Evolutionary conservation across 179 eudicot genomes (phyloP).

Genomic region (Nepenthes alata): DNA sequence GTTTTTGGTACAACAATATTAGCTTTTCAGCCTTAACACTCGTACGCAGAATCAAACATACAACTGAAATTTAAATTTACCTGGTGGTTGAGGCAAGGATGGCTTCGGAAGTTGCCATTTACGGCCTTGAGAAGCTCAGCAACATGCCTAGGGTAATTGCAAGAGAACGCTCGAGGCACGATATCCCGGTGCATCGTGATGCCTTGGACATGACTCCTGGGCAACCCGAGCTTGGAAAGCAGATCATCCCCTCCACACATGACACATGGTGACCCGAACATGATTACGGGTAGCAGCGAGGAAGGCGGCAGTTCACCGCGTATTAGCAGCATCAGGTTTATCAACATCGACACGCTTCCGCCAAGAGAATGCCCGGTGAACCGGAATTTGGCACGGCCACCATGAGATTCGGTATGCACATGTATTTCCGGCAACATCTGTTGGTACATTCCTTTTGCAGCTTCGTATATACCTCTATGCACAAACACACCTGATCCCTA

Average conservation of each 20-base stretch:
- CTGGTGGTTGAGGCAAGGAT: constrained; percentile 75
- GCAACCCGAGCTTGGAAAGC: constrained; percentile 56
- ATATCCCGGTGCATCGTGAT: constrained; percentile 90
- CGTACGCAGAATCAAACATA: too few species aligned
- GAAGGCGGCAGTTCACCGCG: constrained; percentile 71
- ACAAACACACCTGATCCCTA: constrained; percentile 80
- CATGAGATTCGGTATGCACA: constrained; percentile 48
- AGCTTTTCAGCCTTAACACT: too few species aligned
- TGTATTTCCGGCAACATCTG: constrained; percentile 86
- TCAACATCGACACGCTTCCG: constrained; percentile 72
- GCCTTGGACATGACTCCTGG: constrained; percentile 68
- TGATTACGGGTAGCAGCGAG: constrained; percentile 81
- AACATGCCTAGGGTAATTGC: constrained; percentile 83
- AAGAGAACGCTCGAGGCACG: constrained; percentile 96
- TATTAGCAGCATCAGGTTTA: constrained; percentile 77
- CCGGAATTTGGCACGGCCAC: constrained; percentile 65
- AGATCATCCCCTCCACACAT: constrained; percentile 94
- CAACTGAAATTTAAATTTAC: constrained; percentile 15
- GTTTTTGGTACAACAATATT: too few species aligned
- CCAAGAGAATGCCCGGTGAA: constrained; percentile 98
- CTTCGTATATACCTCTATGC: constrained; percentile 95
- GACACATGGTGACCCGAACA: constrained; percentile 75
- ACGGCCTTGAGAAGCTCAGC: constrained; percentile 84
- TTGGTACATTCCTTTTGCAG: constrained; percentile 87
- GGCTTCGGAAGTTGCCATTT: constrained; percentile 74